Evolutionary conservation across 225 moss, liverwort and hornwort species (phyloP), one percentile per base, ranked within the genome.

Genomic region (Bryoerythrophyllum caledonicum): DNA sequence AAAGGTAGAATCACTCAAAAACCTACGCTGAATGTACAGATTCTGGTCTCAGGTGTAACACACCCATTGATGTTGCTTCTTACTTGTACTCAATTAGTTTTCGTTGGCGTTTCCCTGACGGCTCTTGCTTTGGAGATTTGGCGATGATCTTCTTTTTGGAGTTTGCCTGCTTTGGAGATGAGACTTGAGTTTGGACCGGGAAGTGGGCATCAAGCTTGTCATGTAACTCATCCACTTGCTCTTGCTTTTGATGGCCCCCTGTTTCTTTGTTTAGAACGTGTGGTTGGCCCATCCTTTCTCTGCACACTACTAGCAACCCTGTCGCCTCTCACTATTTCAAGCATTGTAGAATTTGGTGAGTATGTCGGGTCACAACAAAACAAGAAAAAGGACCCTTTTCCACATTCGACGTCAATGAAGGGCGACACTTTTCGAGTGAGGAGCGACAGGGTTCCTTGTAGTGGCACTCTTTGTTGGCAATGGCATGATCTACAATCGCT

Each of bases 381-480:
- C n/a, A n/a, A n/a, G n/a, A n/a, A n/a, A n/a, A n/a, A n/a, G n/a
- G n/a, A n/a, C n/a, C n/a, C n/a, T n/a, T n/a, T n/a, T n/a, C n/a
- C n/a, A n/a, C n/a, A n/a, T n/a, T n/a, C n/a, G n/a, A n/a, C n/a
- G n/a, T n/a, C n/a, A n/a, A n/a, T n/a, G n/a, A n/a, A n/a, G n/a
- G n/a, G n/a, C n/a, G n/a, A n/a, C n/a, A n/a, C n/a, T n/a, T n/a
- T n/a, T n/a, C n/a, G n/a, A n/a, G n/a, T n/a, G n/a, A n/a, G n/a
- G n/a, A n/a, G n/a, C n/a, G n/a, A n/a, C n/a, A n/a, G n/a, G n/a
- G n/a, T n/a, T n/a, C n/a, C n/a, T n/a, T n/a, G n/a, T n/a, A n/a
- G n/a, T n/a, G n/a, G n/a, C n/a, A 99, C 43, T 86, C 82, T 77
- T 99, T 95, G 67, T 95, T 99, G 11, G 99, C 99, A 58, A 91